Base-by-base conservation (phyloP, 2,329 filamentous ascomycete species). In the Cladosporium velox region DNA sequence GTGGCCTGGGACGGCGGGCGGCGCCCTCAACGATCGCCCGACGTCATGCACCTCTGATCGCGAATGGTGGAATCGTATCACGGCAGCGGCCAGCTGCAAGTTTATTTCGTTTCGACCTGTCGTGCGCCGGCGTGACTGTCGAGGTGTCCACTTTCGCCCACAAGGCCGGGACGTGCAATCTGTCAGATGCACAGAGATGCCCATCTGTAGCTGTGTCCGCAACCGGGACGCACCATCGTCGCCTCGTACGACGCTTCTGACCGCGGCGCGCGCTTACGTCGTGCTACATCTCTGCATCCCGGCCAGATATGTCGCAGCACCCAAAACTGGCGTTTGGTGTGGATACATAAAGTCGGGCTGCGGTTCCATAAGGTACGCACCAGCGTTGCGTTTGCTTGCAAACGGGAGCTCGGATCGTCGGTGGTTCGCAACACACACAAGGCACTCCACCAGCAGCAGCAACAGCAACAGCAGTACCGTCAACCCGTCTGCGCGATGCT, bases 281-380 rank as follows among this genome's bases (percentile, higher is more conserved):
- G 59, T 62, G 28, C n/a, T 47, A 52, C 59, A 52, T n/a, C 14
- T 54, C n/a, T 52, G 55, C 30, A 34, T 34, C 34, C 34, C 55
- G 24, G 30, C 34, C 55, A 62, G 59, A 24, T n/a, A 34, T 30
- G 47, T 54, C 59, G 47, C 32, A 47, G 57, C 34, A 24, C 38
- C 24, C 15, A 38, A 38, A 28, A 18, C 34, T 26, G 14, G 57
- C 32, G 30, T 35, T 41, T 47, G 35, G 61, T 64, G 61, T 57
- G 61, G 61, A 64, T 57, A 64, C 61, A 64, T 64, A 64, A 57
- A 64, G 61, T 64, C 61, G n/a, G 59, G 47, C 59, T 57, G 26
- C 61, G 26, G 61, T 62, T 62, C 44, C 59, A 41, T 62, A 10
- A 32, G 30, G 30, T 32, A 52, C 47, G 44, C 30, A 35, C 32